These are phyloP conservation scores for Xylaria sp. DNA, from an alignment of 2,329 filamentous ascomycete genomes.

Conservation along the genomic window DNA sequence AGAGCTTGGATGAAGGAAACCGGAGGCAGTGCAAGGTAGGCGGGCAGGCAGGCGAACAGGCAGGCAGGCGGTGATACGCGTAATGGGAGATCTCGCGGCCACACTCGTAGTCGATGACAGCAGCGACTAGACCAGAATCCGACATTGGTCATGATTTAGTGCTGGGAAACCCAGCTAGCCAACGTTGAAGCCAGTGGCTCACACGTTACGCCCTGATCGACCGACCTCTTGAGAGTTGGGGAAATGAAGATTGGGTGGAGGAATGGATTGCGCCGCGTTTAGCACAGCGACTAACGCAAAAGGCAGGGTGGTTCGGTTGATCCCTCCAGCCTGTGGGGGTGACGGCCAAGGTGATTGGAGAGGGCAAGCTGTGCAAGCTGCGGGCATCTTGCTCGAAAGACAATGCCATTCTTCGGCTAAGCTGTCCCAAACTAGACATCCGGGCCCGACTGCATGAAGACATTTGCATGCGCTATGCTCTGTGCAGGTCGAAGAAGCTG, in stretches of 20 bases:
- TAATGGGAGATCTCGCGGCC: not conserved
- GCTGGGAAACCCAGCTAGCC: too few relatives aligned
- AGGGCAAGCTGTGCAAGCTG: not conserved
- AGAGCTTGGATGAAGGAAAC: not conserved
- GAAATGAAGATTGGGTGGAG: not conserved
- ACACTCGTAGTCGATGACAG: not conserved
- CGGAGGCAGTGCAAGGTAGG: not conserved
- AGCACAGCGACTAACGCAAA: slow-evolving; percentile 6
- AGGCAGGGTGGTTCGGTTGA: not conserved
- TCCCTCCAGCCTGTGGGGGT: not conserved
- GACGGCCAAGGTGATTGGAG: not conserved
- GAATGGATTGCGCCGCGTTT: slow-evolving; percentile 5
- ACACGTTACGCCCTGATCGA: slow-evolving; percentile 10
- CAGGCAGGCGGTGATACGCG: not conserved
- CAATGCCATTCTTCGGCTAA: not conserved
- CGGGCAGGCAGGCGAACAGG: not conserved
- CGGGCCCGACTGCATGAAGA: not conserved
- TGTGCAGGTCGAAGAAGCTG: not conserved
- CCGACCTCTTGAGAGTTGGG: not conserved
- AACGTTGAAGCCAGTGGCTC: slow-evolving; percentile 1
- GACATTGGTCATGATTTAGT: not conserved
- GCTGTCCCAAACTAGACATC: slow-evolving; percentile 8
- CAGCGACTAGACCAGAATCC: not conserved
- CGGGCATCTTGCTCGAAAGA: slow-evolving; percentile 1
- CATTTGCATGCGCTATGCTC: not conserved